These are phyloP conservation scores for Xylona heveae DNA, from an alignment of 495 filamentous ascomycete species.

Conservation along the genomic window DNA sequence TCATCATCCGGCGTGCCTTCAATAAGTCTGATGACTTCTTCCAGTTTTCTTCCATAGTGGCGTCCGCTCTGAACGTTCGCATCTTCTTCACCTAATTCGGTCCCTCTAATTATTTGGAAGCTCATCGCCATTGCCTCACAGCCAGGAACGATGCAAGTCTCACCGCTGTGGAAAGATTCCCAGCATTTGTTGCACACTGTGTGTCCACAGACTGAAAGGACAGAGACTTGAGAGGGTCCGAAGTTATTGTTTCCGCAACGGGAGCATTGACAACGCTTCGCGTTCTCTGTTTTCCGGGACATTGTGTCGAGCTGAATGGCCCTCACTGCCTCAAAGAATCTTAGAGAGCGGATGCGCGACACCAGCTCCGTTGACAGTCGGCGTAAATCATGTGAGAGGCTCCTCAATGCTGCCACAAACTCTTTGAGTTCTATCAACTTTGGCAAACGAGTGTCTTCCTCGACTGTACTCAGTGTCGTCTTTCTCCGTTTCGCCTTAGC, in stretches of 20 bases:
- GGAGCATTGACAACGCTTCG: slow-evolving; percentile 7
- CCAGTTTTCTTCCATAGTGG: slow-evolving; percentile 11
- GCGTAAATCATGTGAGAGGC: slow-evolving; percentile 10
- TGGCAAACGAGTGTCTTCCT: slow-evolving; percentile 2
- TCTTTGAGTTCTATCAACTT: slow-evolving; percentile 7
- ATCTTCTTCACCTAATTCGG: slow-evolving; percentile 8
- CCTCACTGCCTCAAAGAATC: slow-evolving; percentile 13
- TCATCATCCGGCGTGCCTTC: slow-evolving; percentile 10
- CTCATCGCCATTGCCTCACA: slow-evolving; percentile 6
- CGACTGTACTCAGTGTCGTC: slow-evolving; percentile 7
- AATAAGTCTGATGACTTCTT: slow-evolving; percentile 10
- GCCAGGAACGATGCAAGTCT: slow-evolving; percentile 6
- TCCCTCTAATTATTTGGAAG: slow-evolving; percentile 6
- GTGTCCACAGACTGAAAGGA: slow-evolving; percentile 17
- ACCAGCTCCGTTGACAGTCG: slow-evolving; percentile 14
- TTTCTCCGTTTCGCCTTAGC: no score
- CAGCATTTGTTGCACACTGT: slow-evolving; percentile 13
- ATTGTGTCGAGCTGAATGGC: slow-evolving; percentile 9
- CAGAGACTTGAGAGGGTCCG: slow-evolving; percentile 4
- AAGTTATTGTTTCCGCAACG: not conserved
- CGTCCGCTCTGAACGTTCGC: slow-evolving; percentile 7
- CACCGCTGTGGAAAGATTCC: not conserved
- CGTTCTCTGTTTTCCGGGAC: slow-evolving; percentile 6
- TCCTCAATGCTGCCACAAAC: slow-evolving; percentile 9
- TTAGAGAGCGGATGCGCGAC: slow-evolving; percentile 12